These are phyloP conservation scores for Boletus huronensis DNA, from an alignment of 768 basidiomycete genomes.

Conservation along the genomic window DNA sequence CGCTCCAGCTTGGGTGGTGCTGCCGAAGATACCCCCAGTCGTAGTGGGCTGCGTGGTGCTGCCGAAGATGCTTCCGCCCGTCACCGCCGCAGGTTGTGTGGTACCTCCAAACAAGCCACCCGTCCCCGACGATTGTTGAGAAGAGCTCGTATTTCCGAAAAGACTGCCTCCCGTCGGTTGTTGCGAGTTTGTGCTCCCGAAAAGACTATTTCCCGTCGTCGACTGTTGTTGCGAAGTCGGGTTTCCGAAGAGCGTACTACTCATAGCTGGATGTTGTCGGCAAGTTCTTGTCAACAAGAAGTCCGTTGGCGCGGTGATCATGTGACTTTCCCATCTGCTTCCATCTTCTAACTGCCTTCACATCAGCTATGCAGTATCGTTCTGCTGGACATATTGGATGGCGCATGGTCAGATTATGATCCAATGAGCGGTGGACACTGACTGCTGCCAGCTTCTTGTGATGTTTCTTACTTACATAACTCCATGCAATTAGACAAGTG, in stretches of 20 bases:
- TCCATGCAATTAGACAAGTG: too few species aligned
- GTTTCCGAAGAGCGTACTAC: constrained; percentile 23
- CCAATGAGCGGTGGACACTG: neutral
- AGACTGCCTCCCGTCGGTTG: constrained; percentile 18
- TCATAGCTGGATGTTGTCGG: constrained; percentile 9
- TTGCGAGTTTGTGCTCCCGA: constrained; percentile 23
- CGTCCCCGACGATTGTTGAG: constrained; percentile 13
- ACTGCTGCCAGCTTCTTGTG: neutral
- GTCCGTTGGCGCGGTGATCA: neutral
- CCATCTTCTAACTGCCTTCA: neutral
- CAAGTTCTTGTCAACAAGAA: neutral
- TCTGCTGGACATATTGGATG: neutral
- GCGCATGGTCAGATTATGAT: neutral
- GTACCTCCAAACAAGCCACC: constrained; percentile 16
- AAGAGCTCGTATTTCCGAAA: constrained; percentile 13
- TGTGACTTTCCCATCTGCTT: constrained; percentile 8
- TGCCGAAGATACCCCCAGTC: constrained; percentile 13
- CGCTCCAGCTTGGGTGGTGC: constrained; percentile 1
- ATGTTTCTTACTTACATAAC: too few species aligned
- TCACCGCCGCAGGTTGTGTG: constrained; percentile 9
- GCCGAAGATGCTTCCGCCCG: constrained; percentile 11
- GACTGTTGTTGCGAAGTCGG: constrained; percentile 23
- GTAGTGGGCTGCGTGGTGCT: constrained; percentile 12
- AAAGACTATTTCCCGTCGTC: constrained; percentile 21
- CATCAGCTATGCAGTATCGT: neutral